These are phyloP conservation scores for Perkinsus olseni DNA, from an alignment of 169 alveolate genomes.

Conservation along the genomic window DNA sequence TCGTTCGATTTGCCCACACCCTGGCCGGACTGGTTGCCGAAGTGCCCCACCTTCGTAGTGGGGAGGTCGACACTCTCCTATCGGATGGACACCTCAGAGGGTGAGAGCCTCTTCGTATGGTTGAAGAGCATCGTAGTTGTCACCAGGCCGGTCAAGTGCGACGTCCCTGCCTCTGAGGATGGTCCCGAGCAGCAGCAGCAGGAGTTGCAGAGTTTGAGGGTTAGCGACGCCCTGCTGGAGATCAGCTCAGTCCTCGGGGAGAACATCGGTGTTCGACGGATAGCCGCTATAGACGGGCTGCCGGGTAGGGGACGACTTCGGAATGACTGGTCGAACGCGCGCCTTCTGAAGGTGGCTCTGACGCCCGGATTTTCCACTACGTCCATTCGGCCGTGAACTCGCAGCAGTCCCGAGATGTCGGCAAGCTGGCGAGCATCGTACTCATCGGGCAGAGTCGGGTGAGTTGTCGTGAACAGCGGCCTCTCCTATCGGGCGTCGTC, in stretches of 20 bases:
- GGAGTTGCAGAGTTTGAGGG: not conserved
- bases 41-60: not conserved
- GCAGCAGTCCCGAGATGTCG: not conserved
- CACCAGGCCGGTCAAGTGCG: not conserved
- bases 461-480: no score
- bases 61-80: not conserved
- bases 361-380: not conserved
- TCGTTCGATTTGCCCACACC: not conserved
- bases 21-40: not conserved
- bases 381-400: not conserved
- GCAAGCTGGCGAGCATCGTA: not conserved
- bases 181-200: not conserved
- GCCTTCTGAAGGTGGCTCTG: no score
- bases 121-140: not conserved
- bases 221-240: not conserved
- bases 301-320: not conserved
- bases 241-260: not conserved
- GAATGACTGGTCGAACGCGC: no score
- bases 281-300: not conserved
- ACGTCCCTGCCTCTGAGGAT: not conserved
- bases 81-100: not conserved
- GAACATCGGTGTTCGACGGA: not conserved
- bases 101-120: not conserved
- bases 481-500: not conserved
- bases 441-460: not conserved